Evolutionary conservation across 306 rosid genomes (phyloP).

Genomic region (Cucurbita argyrosperma): DNA sequence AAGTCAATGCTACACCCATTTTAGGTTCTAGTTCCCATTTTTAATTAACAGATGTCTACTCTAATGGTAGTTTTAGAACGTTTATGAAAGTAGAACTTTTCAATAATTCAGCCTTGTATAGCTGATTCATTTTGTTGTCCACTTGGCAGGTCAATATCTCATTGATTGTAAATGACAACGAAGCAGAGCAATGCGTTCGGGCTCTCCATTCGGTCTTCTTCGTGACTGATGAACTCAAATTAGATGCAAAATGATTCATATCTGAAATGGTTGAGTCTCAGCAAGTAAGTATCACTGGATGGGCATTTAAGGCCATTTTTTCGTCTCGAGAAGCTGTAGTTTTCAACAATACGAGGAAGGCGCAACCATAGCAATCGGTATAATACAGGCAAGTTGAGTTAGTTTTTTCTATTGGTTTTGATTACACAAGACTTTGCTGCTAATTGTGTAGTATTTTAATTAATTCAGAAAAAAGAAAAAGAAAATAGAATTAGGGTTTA

Average conservation of each 20-base stretch:
- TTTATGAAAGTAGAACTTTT: too few species aligned
- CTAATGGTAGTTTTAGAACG: too few species aligned
- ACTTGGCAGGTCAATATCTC: slow-evolving; percentile 70
- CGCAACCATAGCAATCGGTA: not conserved
- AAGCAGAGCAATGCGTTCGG: slow-evolving; percentile 74
- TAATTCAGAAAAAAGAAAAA: not conserved
- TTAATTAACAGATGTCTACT: too few species aligned
- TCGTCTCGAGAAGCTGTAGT: not conserved
- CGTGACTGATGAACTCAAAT: slow-evolving; percentile 24
- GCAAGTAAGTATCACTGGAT: not conserved
- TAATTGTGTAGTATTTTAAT: not conserved
- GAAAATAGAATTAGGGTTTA: not conserved
- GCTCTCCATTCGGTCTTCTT: slow-evolving; percentile 75
- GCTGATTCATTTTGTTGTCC: slow-evolving; percentile 9
- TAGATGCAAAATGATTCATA: slow-evolving; percentile 11
- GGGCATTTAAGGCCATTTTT: not conserved
- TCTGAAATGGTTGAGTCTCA: slow-evolving; percentile 27
- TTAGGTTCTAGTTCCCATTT: not conserved
- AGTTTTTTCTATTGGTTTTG: not conserved
- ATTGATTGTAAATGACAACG: slow-evolving; percentile 69
- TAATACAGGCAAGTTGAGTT: not conserved
- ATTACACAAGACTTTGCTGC: not conserved
- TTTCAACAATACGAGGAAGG: not conserved
- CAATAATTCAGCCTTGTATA: not conserved
- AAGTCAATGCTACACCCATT: not conserved